Evolutionary conservation across 495 filamentous ascomycete genomes (phyloP).

Genomic region (Aspergillus campestris): DNA sequence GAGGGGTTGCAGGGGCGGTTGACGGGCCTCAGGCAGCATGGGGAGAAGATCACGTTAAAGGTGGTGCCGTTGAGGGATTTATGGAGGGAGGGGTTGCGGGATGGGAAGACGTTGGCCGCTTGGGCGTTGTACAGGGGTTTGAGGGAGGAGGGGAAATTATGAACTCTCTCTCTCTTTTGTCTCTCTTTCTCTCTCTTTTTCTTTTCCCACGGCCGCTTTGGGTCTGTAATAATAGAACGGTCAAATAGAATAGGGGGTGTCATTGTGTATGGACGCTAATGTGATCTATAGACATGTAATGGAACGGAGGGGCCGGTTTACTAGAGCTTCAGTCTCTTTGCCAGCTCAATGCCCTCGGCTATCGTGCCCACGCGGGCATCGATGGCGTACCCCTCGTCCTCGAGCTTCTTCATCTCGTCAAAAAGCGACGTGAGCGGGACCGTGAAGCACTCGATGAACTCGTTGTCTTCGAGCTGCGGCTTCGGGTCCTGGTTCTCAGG

Average conservation of each 20-base stretch:
- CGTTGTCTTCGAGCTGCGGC: conserved; percentile 75
- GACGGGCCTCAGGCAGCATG: conserved; percentile 67
- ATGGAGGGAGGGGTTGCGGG: conserved; percentile 67
- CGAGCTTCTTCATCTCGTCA: conserved; percentile 57
- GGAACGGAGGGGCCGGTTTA: background rate
- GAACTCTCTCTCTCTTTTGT: background rate
- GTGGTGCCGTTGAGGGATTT: conserved; percentile 62
- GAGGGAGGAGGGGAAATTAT: conserved; percentile 56
- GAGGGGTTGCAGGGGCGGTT: conserved; percentile 63
- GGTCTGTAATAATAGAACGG: background rate
- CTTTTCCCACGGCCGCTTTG: too few species aligned
- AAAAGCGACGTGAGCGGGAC: conserved; percentile 58
- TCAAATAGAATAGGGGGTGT: too few species aligned
- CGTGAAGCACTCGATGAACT: conserved; percentile 83
- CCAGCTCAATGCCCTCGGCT: conserved; percentile 79
- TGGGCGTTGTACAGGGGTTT: conserved; percentile 70
- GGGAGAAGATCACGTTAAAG: conserved; percentile 78
- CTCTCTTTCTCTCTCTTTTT: too few species aligned
- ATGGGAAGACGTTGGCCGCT: conserved; percentile 73
- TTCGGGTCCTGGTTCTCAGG: conserved; percentile 62
- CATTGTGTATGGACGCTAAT: too few species aligned
- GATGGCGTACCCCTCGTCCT: conserved; percentile 70
- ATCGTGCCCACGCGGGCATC: conserved; percentile 79
- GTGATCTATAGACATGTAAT: too few species aligned
- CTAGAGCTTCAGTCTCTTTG: conserved; percentile 49